A percentile compares a stretch with the other conserved stretches of the same genome.
phyloP scores from a whole-genome alignment of 106 monocot genomes.

The Dendrobium officinale region DNA sequence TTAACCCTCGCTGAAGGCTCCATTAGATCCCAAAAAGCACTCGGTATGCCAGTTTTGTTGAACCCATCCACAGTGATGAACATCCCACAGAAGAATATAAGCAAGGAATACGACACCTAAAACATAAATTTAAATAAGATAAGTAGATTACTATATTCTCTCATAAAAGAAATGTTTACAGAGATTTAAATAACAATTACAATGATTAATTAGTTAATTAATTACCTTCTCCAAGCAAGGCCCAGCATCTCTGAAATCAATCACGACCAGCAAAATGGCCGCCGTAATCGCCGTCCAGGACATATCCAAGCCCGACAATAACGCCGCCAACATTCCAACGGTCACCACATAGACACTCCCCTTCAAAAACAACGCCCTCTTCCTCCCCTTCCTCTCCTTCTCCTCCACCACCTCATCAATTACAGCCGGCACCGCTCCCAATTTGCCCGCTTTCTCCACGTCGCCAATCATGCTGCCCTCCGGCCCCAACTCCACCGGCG shows the following conservation, averaged over 20 bases:
- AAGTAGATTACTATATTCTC: too few species aligned
- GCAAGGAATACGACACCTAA: slow-evolving; percentile 1
- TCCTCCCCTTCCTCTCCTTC: background rate
- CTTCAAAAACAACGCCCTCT: slow-evolving; percentile 1
- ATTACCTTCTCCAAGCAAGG: slow-evolving; percentile 8
- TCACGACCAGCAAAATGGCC: background rate
- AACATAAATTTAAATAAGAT: too few species aligned
- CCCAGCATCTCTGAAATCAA: slow-evolving; percentile 8
- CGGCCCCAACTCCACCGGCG: background rate
- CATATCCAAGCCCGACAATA: slow-evolving; percentile 3
- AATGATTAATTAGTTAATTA: background rate
- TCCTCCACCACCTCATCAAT: background rate
- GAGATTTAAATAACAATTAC: too few species aligned
- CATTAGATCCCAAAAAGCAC: background rate
- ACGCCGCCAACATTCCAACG: slow-evolving; percentile 4
- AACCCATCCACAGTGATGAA: slow-evolving; percentile 9
- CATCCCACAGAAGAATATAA: slow-evolving; percentile 7
- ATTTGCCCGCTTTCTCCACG: background rate
- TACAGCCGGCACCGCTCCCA: background rate
- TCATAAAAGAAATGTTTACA: too few species aligned
- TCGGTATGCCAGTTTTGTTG: slow-evolving; percentile 6
- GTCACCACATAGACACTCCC: slow-evolving; percentile 6
- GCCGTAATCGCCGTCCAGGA: slow-evolving; percentile 7
- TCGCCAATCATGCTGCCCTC: background rate
- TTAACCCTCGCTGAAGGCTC: background rate